phyloP scores from a whole-genome alignment of 768 basidiomycete species.

The Kwoniella europaea region DNA sequence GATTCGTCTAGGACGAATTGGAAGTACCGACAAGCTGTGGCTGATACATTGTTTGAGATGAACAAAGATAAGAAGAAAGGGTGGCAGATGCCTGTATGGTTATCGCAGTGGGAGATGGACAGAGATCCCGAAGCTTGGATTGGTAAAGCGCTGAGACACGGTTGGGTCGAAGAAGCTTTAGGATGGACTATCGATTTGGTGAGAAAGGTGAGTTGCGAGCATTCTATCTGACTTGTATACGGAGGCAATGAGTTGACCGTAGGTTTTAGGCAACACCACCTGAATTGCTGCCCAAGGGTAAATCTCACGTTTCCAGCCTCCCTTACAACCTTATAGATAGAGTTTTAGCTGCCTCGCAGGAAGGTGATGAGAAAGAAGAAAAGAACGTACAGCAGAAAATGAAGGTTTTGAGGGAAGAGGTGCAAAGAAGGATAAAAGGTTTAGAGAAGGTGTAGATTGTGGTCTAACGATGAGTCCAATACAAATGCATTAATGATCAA shows the following conservation, averaged over 20 bases:
- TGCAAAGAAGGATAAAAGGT: slow-evolving; percentile 28
- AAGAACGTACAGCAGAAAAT: slow-evolving; percentile 34
- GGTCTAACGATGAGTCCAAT: not conserved
- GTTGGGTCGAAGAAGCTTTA: slow-evolving; percentile 76
- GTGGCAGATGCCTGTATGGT: slow-evolving; percentile 75
- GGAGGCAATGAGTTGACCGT: not conserved
- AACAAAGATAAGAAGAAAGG: slow-evolving; percentile 60
- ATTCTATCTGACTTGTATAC: not conserved
- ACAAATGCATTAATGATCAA: slow-evolving; percentile 12
- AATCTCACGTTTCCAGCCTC: slow-evolving; percentile 24
- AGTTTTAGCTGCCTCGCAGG: slow-evolving; percentile 41
- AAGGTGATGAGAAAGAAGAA: slow-evolving; percentile 45
- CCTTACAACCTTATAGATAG: slow-evolving; percentile 49
- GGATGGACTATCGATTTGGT: slow-evolving; percentile 74
- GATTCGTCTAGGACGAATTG: slow-evolving; percentile 74
- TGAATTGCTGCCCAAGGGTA: slow-evolving; percentile 35
- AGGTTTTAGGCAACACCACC: slow-evolving; percentile 41
- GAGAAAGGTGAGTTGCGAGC: slow-evolving; percentile 66
- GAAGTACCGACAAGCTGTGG: slow-evolving; percentile 73
- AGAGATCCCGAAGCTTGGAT: slow-evolving; percentile 74
- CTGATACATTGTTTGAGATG: slow-evolving; percentile 75
- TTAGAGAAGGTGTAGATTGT: not conserved
- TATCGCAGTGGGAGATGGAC: slow-evolving; percentile 68
- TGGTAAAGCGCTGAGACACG: slow-evolving; percentile 75
- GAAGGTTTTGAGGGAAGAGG: slow-evolving; percentile 28